Evolutionary conservation across 2,329 filamentous ascomycete genomes (phyloP), one percentile per base, ranked within the genome.

Genomic region (Ophiostoma ulmi): DNA sequence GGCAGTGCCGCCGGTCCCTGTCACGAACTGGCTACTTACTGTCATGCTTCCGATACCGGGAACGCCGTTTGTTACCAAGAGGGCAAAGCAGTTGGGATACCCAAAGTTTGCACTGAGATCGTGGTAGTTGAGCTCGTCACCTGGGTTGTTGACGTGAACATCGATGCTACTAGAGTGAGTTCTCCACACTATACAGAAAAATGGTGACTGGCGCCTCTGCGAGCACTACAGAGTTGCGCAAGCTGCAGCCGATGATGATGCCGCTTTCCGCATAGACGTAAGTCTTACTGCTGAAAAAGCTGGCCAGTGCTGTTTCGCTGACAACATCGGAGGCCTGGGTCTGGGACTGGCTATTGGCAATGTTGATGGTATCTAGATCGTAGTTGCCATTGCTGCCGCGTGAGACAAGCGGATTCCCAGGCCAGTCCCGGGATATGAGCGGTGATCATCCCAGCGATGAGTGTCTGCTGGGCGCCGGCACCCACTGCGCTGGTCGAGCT

Each of bases 311-410:
- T 10, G n/a, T n/a, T n/a, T 26, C 22, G n/a, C 52, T 58, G 3
- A 13, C 22, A 10, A 58, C 52, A 26, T 58, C 52, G 17, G 26
- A 58, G 10, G 52, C 52, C n/a, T n/a, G 52, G 52, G 26, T 58
- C n/a, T 58, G 52, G n/a, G 52, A 58, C n/a, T n/a, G 52, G 6
- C 52, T n/a, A 1, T 10, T 58, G 52, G n/a, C 13, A 5, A 58
- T 22, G 71, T 86, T 78, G 14, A 80, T 78, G 1, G 90, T 85
- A 5, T 80, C 75, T 58, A 70, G 76, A 76, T 93, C 90, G 39
- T 90, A 81, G 76, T 93, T 91, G 39, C 80, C 80, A 41, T 82
- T 80, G 75, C 86, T 90, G 61, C 91, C 90, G 72, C 88, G 85
- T 58, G 86, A 90, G 58, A 93, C 84, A 64, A 93, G 78, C 4